A percentile compares a stretch with the other conserved stretches of the same genome.
Evolutionary conservation across 495 filamentous ascomycete genomes (phyloP).

Genomic region (Usnea hakonensis): DNA sequence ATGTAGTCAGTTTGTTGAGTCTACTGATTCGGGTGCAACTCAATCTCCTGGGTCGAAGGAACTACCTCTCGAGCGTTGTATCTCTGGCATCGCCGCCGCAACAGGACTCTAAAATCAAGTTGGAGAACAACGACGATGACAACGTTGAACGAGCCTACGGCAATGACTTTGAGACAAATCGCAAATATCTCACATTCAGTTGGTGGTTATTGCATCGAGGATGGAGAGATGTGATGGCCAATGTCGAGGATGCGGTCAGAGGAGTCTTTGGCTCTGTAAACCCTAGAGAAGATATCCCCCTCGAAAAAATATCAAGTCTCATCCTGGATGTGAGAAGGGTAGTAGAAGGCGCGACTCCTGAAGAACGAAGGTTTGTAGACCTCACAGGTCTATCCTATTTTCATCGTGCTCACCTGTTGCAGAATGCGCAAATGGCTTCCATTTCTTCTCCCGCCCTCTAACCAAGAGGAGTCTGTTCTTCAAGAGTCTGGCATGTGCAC

Average conservation of each 20-base stretch:
- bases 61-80: slow-evolving; percentile 90
- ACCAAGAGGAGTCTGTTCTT: slow-evolving; percentile 74
- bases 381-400: not conserved
- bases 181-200: slow-evolving; percentile 87
- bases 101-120: slow-evolving; percentile 59
- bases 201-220: slow-evolving; percentile 97
- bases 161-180: slow-evolving; percentile 88
- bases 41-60: slow-evolving; percentile 89
- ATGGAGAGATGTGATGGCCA: slow-evolving; percentile 71
- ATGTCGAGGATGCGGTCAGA: slow-evolving; percentile 70
- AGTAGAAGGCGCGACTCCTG: slow-evolving; percentile 68
- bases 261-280: slow-evolving; percentile 79
- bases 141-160: slow-evolving; percentile 71
- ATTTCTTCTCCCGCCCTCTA: slow-evolving; percentile 69
- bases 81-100: slow-evolving; percentile 63
- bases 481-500: slow-evolving; percentile 70
- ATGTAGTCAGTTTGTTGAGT: slow-evolving; percentile 80
- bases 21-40: slow-evolving; percentile 94
- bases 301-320: slow-evolving; percentile 69
- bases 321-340: slow-evolving; percentile 69
- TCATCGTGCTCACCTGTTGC: not conserved
- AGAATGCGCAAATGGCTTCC: slow-evolving; percentile 63
- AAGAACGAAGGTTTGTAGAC: slow-evolving; percentile 51
- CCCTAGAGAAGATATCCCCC: slow-evolving; percentile 77
- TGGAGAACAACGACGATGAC: slow-evolving; percentile 86